phyloP scores from a whole-genome alignment of 148 eudicot genomes.

The Fagopyrum esculentum region DNA sequence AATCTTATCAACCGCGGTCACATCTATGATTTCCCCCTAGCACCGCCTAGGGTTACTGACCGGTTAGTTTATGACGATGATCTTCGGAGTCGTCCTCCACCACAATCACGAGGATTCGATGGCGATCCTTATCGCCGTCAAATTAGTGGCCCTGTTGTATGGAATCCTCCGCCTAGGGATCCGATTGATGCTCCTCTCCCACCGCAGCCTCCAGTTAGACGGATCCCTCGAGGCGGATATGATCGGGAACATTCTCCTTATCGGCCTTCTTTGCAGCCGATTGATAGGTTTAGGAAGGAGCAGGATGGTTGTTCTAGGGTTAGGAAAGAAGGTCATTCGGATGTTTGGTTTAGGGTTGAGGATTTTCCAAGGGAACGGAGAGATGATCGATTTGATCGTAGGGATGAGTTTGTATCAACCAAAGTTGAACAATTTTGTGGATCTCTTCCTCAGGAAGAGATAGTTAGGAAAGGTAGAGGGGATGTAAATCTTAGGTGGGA shows the following conservation, averaged over 20 bases:
- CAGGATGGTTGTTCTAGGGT: slow-evolving; percentile 19
- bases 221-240: not conserved
- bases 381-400: slow-evolving; percentile 1
- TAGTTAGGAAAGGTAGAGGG: slow-evolving; percentile 20
- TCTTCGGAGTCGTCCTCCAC: slow-evolving; percentile 22
- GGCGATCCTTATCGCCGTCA: slow-evolving; percentile 6
- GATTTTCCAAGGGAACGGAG: slow-evolving; percentile 15
- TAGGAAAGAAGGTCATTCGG: slow-evolving; percentile 9
- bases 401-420: slow-evolving; percentile 15
- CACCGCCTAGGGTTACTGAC: slow-evolving; percentile 32
- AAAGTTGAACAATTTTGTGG: slow-evolving; percentile 15
- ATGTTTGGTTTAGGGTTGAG: slow-evolving; percentile 16
- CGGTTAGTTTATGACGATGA: slow-evolving; percentile 18
- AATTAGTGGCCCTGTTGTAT: slow-evolving; percentile 9
- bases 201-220: not conserved
- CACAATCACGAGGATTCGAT: slow-evolving; percentile 14
- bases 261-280: slow-evolving; percentile 10
- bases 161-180: slow-evolving; percentile 25
- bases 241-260: not conserved
- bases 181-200: not conserved
- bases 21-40: slow-evolving; percentile 6
- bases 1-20: not conserved
- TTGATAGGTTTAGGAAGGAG: slow-evolving; percentile 21
- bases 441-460: slow-evolving; percentile 11
- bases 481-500: slow-evolving; percentile 26